Conservation (phyloP, 1,139 yeast genomes). For the Yamadazyma mexicana region DNA sequence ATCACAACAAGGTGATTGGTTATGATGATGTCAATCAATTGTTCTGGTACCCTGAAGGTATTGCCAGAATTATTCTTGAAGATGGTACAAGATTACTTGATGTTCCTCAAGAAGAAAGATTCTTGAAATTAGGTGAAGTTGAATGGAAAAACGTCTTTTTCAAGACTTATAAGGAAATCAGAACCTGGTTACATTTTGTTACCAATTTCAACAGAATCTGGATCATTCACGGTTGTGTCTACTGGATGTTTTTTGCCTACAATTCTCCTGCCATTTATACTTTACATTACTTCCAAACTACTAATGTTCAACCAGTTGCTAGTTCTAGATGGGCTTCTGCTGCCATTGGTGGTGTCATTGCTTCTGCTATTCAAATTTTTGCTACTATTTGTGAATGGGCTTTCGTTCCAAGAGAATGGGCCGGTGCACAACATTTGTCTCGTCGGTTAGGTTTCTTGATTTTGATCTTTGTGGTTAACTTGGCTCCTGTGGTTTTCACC, state of each 20-base stretch:
- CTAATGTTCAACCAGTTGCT: constrained; percentile 80
- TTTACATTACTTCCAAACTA: constrained; percentile 76
- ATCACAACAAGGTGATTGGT: constrained; percentile 92
- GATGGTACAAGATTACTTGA: constrained; percentile 93
- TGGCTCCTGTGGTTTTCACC: constrained; percentile 85
- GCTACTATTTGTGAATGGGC: constrained; percentile 95
- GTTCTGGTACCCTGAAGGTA: constrained; percentile 99
- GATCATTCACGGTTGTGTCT: constrained; percentile 86
- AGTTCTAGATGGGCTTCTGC: constrained; percentile 91
- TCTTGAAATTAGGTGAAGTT: constrained; percentile 85
- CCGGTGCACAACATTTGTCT: constrained; percentile 96
- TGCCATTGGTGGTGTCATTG: constrained; percentile 91
- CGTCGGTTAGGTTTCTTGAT: constrained; percentile 81
- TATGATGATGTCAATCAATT: constrained; percentile 98
- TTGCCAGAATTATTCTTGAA: constrained; percentile 84
- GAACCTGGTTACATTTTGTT: constrained; percentile 96
- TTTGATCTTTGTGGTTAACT: constrained; percentile 64
- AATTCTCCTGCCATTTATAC: constrained; percentile 92
- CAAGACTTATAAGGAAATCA: constrained; percentile 93
- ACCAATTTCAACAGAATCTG: constrained; percentile 98
- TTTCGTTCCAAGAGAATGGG: constrained; percentile 97
- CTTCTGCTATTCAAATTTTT: constrained; percentile 72
- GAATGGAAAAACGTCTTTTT: constrained; percentile 91
- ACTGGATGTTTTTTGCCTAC: constrained; percentile 94
- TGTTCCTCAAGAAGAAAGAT: constrained; percentile 86